These are phyloP conservation scores for Pseudonitzschia multiseries DNA, from an alignment of 108 stramenopile genomes.

Conservation along the genomic window DNA sequence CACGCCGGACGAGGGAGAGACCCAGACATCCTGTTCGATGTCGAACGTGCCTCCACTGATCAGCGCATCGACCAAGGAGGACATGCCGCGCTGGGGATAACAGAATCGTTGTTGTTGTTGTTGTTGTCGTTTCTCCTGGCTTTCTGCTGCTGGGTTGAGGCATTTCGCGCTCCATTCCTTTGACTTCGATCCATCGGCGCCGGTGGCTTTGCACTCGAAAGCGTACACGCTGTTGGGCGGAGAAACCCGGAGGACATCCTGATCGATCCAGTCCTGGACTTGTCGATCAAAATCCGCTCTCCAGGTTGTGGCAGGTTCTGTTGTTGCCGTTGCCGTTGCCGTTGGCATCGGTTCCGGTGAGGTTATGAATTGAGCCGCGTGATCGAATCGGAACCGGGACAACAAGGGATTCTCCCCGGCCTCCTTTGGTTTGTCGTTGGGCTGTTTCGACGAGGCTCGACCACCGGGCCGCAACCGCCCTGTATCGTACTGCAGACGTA, in stretches of 20 bases:
- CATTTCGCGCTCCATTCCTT: neutral
- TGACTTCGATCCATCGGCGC: neutral
- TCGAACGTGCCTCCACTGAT: conserved; percentile 22
- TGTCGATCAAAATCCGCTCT: conserved; percentile 48
- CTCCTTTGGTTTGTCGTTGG: conserved; percentile 39
- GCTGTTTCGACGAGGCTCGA: conserved; percentile 61
- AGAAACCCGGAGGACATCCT: conserved; percentile 36
- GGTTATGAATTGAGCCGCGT: conserved; percentile 75
- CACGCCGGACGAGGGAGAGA: conserved; percentile 78
- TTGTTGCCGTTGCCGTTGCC: neutral
- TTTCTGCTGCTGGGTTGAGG: neutral
- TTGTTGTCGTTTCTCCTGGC: neutral
- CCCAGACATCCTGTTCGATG: conserved; percentile 80
- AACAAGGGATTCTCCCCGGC: conserved; percentile 19
- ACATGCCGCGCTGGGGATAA: conserved; percentile 29
- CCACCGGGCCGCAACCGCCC: conserved; percentile 82
- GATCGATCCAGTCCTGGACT: conserved; percentile 59
- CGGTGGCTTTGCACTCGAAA: neutral
- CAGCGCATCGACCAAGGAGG: neutral
- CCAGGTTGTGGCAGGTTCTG: conserved; percentile 12
- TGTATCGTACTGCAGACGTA: conserved; percentile 74
- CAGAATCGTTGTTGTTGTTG: conserved; percentile 35
- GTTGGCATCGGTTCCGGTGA: neutral
- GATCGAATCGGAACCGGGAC: conserved; percentile 51
- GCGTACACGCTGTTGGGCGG: conserved; percentile 3